A percentile compares a stretch with the other conserved stretches of the same genome.
phyloP scores from a whole-genome alignment of 208 protist species.

The Naegleria fowleri region DNA sequence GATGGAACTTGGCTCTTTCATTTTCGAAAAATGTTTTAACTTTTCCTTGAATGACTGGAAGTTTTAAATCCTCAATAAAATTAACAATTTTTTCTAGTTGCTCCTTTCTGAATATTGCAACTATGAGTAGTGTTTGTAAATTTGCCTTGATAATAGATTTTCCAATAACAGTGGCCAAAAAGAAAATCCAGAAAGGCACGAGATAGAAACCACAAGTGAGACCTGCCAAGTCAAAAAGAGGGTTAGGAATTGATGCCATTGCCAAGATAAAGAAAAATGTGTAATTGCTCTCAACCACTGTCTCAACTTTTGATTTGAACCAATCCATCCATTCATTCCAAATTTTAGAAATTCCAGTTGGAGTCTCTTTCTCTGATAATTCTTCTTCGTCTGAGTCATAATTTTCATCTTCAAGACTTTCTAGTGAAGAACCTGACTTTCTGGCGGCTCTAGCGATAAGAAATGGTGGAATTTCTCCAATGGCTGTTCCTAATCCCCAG shows the following conservation, averaged over 20 bases:
- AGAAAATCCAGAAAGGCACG: slow-evolving; percentile 93
- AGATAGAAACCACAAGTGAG: slow-evolving; percentile 89
- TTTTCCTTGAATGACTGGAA: slow-evolving; percentile 40
- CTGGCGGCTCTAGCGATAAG: slow-evolving; percentile 79
- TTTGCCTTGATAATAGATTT: slow-evolving; percentile 85
- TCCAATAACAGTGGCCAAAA: slow-evolving; percentile 86
- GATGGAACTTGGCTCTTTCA: slow-evolving; percentile 33
- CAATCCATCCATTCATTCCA: not conserved
- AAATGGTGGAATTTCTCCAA: slow-evolving; percentile 94
- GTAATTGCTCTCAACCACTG: not conserved
- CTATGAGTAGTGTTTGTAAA: slow-evolving; percentile 75
- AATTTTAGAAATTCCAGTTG: not conserved
- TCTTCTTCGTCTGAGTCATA: slow-evolving; percentile 50
- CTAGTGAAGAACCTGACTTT: slow-evolving; percentile 54
- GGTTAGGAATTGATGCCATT: slow-evolving; percentile 88
- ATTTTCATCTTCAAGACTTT: slow-evolving; percentile 50
- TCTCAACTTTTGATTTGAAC: not conserved
- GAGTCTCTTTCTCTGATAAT: slow-evolving; percentile 61
- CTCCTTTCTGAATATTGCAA: slow-evolving; percentile 70
- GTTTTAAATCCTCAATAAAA: slow-evolving; percentile 38
- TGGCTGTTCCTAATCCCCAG: slow-evolving; percentile 68
- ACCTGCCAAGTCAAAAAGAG: slow-evolving; percentile 92
- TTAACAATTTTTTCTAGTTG: slow-evolving; percentile 61
- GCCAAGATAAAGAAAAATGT: slow-evolving; percentile 61
- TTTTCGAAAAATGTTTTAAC: slow-evolving; percentile 35